Conservation (phyloP, 495 filamentous ascomycete genomes). For the Penicillium egyptiacum region DNA sequence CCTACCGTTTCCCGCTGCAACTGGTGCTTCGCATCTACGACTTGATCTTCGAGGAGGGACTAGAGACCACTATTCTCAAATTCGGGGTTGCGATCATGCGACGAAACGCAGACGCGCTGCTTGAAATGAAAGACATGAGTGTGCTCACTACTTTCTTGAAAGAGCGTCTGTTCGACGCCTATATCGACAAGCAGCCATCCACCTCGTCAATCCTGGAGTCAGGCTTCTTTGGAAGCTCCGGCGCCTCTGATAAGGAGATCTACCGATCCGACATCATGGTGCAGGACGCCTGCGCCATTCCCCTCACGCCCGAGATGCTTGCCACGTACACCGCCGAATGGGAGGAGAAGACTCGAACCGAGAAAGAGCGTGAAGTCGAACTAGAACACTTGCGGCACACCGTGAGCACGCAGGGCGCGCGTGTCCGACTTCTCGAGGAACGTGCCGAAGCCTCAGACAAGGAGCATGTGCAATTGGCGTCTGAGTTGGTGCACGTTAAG, state of each 20-base stretch:
- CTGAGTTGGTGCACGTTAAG: conserved; percentile 84
- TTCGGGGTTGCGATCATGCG: conserved; percentile 96
- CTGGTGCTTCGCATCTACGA: conserved; percentile 96
- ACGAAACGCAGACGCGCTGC: conserved; percentile 77
- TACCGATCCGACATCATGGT: conserved; percentile 94
- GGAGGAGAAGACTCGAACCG: conserved; percentile 78
- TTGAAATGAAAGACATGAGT: conserved; percentile 87
- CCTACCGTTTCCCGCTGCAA: conserved; percentile 95
- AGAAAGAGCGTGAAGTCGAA: conserved; percentile 80
- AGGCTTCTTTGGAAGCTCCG: conserved; percentile 94
- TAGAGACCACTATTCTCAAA: conserved; percentile 85
- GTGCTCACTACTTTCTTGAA: conserved; percentile 85
- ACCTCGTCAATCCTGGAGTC: conserved; percentile 87
- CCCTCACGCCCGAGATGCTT: conserved; percentile 77
- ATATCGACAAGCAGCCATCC: conserved; percentile 90
- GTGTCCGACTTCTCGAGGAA: conserved; percentile 82
- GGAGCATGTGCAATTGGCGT: conserved; percentile 90
- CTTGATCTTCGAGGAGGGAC: conserved; percentile 89
- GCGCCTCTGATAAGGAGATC: conserved; percentile 86
- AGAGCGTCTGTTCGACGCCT: conserved; percentile 91
- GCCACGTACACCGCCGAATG: conserved; percentile 81
- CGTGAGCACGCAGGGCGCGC: conserved; percentile 61
- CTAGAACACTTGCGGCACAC: conserved; percentile 70
- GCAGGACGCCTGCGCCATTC: conserved; percentile 88
- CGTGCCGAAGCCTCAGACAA: conserved; percentile 83